These are phyloP conservation scores for Trichoderma sp. DNA, from an alignment of 2,329 filamentous ascomycete species.

Conservation along the genomic window DNA sequence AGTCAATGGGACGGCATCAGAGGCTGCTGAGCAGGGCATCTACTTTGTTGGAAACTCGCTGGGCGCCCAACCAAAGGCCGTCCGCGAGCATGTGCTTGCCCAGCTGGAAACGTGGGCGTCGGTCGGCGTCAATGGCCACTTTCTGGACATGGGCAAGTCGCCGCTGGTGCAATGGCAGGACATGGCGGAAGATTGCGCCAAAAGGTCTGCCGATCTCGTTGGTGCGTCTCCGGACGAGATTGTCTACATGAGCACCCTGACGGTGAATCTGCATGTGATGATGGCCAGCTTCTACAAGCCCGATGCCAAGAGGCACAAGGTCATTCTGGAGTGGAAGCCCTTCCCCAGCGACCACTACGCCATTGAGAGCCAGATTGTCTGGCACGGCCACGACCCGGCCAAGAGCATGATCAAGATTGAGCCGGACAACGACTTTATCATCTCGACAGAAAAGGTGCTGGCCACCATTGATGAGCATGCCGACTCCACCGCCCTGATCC, in stretches of 20 bases:
- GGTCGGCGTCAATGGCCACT: conserved; percentile 84
- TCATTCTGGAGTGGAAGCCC: conserved; percentile 86
- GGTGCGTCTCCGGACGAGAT: conserved; percentile 74
- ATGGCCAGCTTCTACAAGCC: conserved; percentile 84
- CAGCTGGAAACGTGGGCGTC: conserved; percentile 83
- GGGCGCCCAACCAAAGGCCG: conserved; percentile 75
- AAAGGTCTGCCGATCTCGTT: conserved; percentile 70
- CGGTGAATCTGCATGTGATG: conserved; percentile 76
- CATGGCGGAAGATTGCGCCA: conserved; percentile 73
- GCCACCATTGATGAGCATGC: conserved; percentile 74
- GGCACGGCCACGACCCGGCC: conserved; percentile 67
- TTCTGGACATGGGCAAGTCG: conserved; percentile 67
- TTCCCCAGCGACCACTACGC: conserved; percentile 90
- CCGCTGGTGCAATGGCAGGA: conserved; percentile 73
- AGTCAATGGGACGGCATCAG: conserved; percentile 30
- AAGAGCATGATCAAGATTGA: conserved; percentile 74
- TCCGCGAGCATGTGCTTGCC: conserved; percentile 64
- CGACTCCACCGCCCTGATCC: conserved; percentile 69
- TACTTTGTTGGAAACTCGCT: conserved; percentile 93
- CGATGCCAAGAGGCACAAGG: conserved; percentile 65
- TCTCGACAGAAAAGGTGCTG: conserved; percentile 72
- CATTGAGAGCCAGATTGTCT: conserved; percentile 75
- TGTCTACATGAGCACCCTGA: conserved; percentile 86
- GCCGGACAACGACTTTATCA: conserved; percentile 59
- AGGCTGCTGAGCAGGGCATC: conserved; percentile 51